Evolutionary conservation across 2,329 filamentous ascomycete species (phyloP).

Genomic region (Lachnellula arida): DNA sequence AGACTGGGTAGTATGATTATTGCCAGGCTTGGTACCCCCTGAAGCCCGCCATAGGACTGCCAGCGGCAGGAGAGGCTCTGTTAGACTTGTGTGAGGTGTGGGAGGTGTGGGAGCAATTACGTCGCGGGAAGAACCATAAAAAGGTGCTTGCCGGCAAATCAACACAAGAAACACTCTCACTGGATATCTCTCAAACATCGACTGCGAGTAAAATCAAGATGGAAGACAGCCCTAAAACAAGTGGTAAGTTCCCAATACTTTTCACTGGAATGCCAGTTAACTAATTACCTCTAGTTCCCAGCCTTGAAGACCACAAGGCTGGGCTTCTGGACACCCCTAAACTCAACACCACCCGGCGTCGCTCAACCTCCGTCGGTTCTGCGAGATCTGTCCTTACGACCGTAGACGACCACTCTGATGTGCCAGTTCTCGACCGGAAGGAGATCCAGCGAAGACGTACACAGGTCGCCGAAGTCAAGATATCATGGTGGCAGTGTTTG

Average conservation of each 20-base stretch:
- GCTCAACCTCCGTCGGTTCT: not conserved
- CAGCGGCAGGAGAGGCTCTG: not conserved
- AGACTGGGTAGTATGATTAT: not conserved
- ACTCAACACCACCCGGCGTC: not conserved
- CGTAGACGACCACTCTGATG: not conserved
- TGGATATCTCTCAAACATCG: not conserved
- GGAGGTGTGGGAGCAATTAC: not conserved
- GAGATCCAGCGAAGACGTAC: not conserved
- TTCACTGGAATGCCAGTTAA: not conserved
- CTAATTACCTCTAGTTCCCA: not conserved
- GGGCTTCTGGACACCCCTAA: not conserved
- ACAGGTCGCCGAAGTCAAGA: not conserved
- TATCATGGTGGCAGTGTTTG: slow-evolving; percentile 2
- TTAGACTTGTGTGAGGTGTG: not conserved
- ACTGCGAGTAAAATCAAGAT: not conserved
- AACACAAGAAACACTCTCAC: not conserved
- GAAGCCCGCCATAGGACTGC: not conserved
- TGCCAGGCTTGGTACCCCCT: not conserved
- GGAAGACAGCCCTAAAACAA: not conserved
- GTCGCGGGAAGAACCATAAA: not conserved
- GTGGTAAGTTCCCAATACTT: not conserved
- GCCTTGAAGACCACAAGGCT: not conserved
- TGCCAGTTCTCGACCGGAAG: not conserved
- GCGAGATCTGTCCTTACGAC: slow-evolving; percentile 1
- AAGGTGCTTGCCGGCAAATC: not conserved